Percentiles rank a stretch among this genome's conserved stretches.
Conservation (phyloP, 495 filamentous ascomycete species). For the Pyronema omphalodes region DNA sequence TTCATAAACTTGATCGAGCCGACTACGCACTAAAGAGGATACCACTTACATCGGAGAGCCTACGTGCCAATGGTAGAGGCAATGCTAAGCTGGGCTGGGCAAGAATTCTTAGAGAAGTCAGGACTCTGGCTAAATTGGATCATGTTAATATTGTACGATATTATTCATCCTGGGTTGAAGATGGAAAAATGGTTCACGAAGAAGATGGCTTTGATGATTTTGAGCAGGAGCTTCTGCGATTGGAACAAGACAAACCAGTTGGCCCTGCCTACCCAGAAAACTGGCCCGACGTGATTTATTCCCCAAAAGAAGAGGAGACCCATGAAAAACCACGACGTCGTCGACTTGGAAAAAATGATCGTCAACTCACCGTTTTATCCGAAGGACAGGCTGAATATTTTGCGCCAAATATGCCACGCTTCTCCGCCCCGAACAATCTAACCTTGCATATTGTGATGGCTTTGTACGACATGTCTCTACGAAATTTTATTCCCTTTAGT, state of each 20-base stretch:
- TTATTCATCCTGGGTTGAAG: slow-evolving; percentile 36
- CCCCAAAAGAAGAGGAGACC: neutral
- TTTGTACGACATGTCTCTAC: slow-evolving; percentile 32
- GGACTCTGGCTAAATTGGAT: slow-evolving; percentile 35
- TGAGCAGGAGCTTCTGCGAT: neutral
- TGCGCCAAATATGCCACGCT: neutral
- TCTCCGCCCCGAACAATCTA: slow-evolving; percentile 24
- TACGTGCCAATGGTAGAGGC: slow-evolving; percentile 27
- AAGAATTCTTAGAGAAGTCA: slow-evolving; percentile 36
- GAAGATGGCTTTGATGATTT: neutral
- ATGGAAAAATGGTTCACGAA: slow-evolving; percentile 2
- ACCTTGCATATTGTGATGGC: slow-evolving; percentile 40
- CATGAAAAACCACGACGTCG: too few relatives aligned
- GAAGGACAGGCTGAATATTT: neutral
- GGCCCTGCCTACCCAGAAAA: neutral
- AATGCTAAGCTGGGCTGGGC: slow-evolving; percentile 6
- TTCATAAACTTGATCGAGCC: slow-evolving; percentile 32
- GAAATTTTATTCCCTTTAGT: slow-evolving; percentile 23
- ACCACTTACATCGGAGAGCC: slow-evolving; percentile 31
- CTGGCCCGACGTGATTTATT: neutral
- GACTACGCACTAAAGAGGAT: slow-evolving; percentile 39
- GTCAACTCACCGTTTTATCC: neutral
- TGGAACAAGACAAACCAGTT: neutral
- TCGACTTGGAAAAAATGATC: neutral
- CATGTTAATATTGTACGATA: slow-evolving; percentile 38